Conservation (phyloP, 176 grass and related monocot genomes). For the Oryza punctata region DNA sequence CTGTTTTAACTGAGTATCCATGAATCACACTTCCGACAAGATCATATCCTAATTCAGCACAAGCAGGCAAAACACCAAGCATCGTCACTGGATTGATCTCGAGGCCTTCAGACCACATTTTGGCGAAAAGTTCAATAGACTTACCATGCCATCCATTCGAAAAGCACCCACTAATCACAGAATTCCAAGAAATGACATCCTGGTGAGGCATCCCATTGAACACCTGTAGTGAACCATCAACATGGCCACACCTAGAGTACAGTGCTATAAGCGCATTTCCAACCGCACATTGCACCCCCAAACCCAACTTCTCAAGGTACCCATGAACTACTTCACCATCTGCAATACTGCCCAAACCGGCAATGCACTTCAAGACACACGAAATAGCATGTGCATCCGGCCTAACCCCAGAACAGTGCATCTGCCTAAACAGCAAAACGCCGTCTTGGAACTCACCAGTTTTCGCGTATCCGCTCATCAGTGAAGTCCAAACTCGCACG, state of each 20-base stretch:
- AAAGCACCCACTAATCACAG: slow-evolving; percentile 67
- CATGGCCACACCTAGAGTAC: slow-evolving; percentile 56
- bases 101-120: slow-evolving; percentile 54
- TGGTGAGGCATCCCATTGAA: slow-evolving; percentile 63
- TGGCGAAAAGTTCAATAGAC: slow-evolving; percentile 47
- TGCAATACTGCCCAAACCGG: slow-evolving; percentile 36
- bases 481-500: slow-evolving; percentile 60
- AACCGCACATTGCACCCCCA: slow-evolving; percentile 53
- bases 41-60: slow-evolving; percentile 50
- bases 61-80: slow-evolving; percentile 68
- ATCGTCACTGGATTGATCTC: slow-evolving; percentile 68
- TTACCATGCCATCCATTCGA: slow-evolving; percentile 60
- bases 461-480: slow-evolving; percentile 63
- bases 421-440: slow-evolving; percentile 59
- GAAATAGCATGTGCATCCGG: slow-evolving; percentile 63
- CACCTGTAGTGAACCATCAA: slow-evolving; percentile 49
- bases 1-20: slow-evolving; percentile 69
- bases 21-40: slow-evolving; percentile 67
- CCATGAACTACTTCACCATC: slow-evolving; percentile 69
- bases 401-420: slow-evolving; percentile 50
- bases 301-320: slow-evolving; percentile 60
- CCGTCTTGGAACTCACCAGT: slow-evolving; percentile 46
- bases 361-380: slow-evolving; percentile 67
- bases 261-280: slow-evolving; percentile 70
- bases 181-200: slow-evolving; percentile 86